These are phyloP conservation scores for Adansonia gregorii DNA, from an alignment of 441 rosid species.

Conservation along the genomic window DNA sequence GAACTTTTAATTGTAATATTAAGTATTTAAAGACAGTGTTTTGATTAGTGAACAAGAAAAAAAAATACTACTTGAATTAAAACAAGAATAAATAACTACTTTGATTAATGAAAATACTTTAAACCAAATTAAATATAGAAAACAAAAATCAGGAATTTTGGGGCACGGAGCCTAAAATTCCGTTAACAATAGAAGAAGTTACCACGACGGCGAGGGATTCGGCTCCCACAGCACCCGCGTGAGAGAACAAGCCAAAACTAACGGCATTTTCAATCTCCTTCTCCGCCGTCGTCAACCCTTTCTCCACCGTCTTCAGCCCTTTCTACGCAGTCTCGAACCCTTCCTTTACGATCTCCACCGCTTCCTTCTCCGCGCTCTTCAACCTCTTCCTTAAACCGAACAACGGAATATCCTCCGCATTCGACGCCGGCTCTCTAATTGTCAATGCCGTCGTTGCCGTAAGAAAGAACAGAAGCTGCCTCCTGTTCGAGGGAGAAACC, in stretches of 20 bases:
- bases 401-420: constrained; percentile 68
- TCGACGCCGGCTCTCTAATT: constrained; percentile 40
- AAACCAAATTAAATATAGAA: background rate
- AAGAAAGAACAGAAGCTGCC: constrained; percentile 54
- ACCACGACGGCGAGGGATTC: constrained; percentile 70
- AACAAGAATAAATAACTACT: background rate
- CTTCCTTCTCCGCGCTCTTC: constrained; percentile 65
- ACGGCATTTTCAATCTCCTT: constrained; percentile 43
- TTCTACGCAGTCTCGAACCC: constrained; percentile 77
- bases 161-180: constrained; percentile 72
- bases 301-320: constrained; percentile 60
- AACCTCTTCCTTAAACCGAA: constrained; percentile 84
- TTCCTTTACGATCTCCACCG: constrained; percentile 70
- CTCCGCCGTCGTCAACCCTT: constrained; percentile 54
- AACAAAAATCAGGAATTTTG: constrained; percentile 37
- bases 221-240: constrained; percentile 78
- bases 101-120: background rate
- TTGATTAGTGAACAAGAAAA: too few relatives aligned
- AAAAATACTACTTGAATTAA: background rate
- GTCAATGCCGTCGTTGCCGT: constrained; percentile 57
- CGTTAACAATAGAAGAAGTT: constrained; percentile 72
- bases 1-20: too few relatives aligned
- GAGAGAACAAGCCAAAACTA: constrained; percentile 65
- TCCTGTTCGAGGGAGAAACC: constrained; percentile 41
- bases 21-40: too few relatives aligned